Evolutionary conservation across 495 filamentous ascomycete genomes (phyloP), one percentile per base, ranked within the genome.

Genomic region (Penicillium cataractarum): DNA sequence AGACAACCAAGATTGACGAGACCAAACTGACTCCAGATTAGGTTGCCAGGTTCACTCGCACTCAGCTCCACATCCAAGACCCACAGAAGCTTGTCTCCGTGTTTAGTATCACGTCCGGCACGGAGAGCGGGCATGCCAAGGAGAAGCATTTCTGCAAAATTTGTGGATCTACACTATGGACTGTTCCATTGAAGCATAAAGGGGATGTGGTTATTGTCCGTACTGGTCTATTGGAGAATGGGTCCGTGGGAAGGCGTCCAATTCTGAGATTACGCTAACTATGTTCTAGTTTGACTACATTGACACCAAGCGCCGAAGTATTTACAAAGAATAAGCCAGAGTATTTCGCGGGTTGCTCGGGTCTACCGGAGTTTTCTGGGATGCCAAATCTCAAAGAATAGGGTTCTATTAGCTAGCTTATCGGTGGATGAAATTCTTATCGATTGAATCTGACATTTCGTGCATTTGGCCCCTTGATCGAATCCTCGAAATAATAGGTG

Each of bases 41-140:
- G 46, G 8, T 3, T 1, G 42, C 42, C 21, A 46, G 42, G 42
- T 46, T 46, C 42, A 22, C 42, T 24, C 42, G 42, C 42, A 22
- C 42, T 21, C 42, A 46, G 19, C 42, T 46, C 42, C 42, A 21
- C 42, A 0, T 46, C 5, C 19, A 46, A 50, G 46, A 50, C 26
- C 46, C 46, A 15, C 46, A 49, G 22, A 50, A 50, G 46, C 46
- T 50, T 50, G 15, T 50, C 13, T 50, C 46, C 29, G 24, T 50
- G 24, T 50, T 27, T 29, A 17, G 26, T 5, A 50, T 50, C 46
- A 50, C 46, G 24, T 50, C 46, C 27, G 46, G 46, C 2, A 50
- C 46, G 15, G 46, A 50, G 2, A 50, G 46, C 12, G 46, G 46
- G 13, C 21, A 29, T 7, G 1, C 26, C 24, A 50, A 50, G 29